Conservation (phyloP, 1,284 basidiomycete species). For the Sporisorium scitamineum region DNA sequence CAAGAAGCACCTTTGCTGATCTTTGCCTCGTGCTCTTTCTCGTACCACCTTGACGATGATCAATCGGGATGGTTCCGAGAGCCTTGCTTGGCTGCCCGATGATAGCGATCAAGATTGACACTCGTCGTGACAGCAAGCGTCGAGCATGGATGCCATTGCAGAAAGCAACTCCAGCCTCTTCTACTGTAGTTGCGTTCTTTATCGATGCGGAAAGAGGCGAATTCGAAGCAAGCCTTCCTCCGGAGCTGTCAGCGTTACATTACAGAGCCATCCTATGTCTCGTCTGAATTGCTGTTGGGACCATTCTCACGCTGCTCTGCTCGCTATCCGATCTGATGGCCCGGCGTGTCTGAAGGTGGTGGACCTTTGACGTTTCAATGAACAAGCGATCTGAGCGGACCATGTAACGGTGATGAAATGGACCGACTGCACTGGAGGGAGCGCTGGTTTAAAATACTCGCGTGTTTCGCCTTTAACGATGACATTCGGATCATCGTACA, state of each 20-base stretch:
- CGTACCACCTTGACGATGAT: neutral
- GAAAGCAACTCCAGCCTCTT: neutral
- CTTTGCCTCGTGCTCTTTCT: neutral
- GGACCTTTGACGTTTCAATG: neutral
- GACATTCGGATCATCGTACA: neutral
- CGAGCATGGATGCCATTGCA: neutral
- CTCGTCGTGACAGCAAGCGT: neutral
- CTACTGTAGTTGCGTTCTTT: neutral
- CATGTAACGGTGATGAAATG: neutral
- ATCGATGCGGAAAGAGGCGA: neutral
- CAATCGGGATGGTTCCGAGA: neutral
- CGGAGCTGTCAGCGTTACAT: neutral
- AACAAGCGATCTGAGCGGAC: neutral
- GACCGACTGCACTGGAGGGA: neutral
- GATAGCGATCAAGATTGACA: neutral
- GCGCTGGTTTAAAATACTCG: neutral
- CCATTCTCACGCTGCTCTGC: neutral
- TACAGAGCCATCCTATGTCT: neutral
- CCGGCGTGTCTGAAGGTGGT: too few species aligned
- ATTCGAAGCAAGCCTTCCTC: neutral
- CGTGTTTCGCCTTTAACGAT: conserved; percentile 1
- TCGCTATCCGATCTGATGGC: neutral
- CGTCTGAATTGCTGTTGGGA: neutral
- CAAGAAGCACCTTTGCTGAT: neutral
- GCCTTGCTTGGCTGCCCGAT: neutral